Percentiles rank a stretch among this genome's conserved stretches.
Conservation (phyloP, 2,329 filamentous ascomycete genomes). For the Calonectria pauciramosa region DNA sequence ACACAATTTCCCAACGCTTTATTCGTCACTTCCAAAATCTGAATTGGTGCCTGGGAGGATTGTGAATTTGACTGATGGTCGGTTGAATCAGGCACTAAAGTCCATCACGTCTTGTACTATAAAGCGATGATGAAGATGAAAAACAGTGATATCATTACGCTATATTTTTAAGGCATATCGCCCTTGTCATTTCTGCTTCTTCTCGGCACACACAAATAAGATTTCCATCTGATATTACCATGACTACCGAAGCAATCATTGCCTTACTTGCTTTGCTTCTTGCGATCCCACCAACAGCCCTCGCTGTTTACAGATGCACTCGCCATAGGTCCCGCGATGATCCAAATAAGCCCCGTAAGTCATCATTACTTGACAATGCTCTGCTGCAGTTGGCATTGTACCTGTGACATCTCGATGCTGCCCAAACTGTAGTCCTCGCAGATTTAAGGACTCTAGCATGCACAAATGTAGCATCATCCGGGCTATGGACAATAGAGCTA, state of each 20-base stretch:
- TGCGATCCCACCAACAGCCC: neutral
- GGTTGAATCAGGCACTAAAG: neutral
- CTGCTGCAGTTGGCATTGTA: no score
- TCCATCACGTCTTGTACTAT: neutral
- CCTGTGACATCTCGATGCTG: neutral
- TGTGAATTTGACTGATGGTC: neutral
- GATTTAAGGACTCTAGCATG: neutral
- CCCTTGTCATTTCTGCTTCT: neutral
- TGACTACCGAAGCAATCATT: neutral
- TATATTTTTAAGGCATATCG: neutral
- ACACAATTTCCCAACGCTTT: neutral
- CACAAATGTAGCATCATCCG: neutral
- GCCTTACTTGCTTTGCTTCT: neutral
- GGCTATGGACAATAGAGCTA: neutral
- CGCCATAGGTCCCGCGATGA: neutral
- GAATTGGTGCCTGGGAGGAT: neutral
- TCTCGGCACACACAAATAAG: no score
- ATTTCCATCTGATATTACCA: neutral
- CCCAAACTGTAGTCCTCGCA: no score
- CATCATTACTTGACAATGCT: neutral
- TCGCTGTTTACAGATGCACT: neutral
- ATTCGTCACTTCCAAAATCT: neutral
- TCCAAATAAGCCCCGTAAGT: neutral
- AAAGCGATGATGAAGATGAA: neutral
- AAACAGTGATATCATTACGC: no score